Base-by-base conservation (phyloP, 2,329 filamentous ascomycete genomes). In the Bipolaris sorokiniana region DNA sequence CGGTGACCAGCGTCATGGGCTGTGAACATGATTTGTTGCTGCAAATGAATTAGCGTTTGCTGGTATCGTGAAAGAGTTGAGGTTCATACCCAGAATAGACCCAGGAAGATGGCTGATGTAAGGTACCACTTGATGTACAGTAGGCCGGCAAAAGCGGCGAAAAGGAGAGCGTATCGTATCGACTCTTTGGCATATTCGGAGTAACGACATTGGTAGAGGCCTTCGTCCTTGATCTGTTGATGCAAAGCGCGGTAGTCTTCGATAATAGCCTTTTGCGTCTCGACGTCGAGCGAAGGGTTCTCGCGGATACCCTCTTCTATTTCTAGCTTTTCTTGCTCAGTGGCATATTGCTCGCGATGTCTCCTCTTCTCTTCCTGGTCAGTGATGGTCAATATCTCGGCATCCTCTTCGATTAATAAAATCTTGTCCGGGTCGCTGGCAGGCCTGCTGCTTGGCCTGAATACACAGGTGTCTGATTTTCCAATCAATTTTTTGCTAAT, bases 11-110 rank as follows among this genome's bases (percentile, higher is more conserved):
- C 86, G 64, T 89, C 87, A 67, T 89, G 86, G 3, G 86, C 86
- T 0, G 83, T 82, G 72, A 89, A 89, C 84, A 89, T 88, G 76
- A 89, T 84, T 77, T 88, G 86, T 66, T 88, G 86, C 85, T 84
- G 62, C 9, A 9, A 18, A 22, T 38, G 36, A 45, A 52, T 70
- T 56, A 71, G 55, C 20, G 7, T 33, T 46, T 11, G 10, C 28
- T 31, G 28, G 13, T 15, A 36, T 13, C 3, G 2, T 22, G 15
- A n/a, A 28, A 13, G 5, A n/a, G n/a, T 31, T 3, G 16, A 3
- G 7, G 20, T 33, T 4, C 42, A 41, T 13, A n/a, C 82, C 84
- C 86, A 88, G 69, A 88, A 88, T 13, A 85, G 54, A 3, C 86
- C 87, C n/a, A 89, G 72, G 61, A 84, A 86, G 16, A 82, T 61